Percentiles rank a stretch among this genome's conserved stretches.
These are phyloP conservation scores for Mycena alexandri DNA, from an alignment of 768 basidiomycete genomes.

Conservation along the genomic window DNA sequence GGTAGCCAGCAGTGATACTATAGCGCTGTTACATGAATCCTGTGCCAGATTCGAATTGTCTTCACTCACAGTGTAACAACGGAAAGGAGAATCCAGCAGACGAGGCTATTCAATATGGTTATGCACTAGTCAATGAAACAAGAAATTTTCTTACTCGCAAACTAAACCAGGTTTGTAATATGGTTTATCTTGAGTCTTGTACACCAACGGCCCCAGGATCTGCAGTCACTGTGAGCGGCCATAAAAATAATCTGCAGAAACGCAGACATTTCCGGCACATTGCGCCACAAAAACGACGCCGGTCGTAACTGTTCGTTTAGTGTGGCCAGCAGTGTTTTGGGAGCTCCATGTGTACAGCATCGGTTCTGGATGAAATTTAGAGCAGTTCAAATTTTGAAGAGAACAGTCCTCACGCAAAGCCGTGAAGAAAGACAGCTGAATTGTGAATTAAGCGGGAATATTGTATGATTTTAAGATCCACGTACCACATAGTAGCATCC, in stretches of 20 bases:
- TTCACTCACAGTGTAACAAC: constrained; percentile 49
- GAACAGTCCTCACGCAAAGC: constrained; percentile 44
- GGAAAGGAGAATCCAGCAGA: constrained; percentile 55
- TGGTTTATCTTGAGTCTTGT: constrained; percentile 52
- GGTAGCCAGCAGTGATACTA: constrained; percentile 54
- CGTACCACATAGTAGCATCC: constrained; percentile 57
- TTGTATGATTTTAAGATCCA: constrained; percentile 2
- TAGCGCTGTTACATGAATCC: neutral
- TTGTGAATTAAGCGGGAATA: neutral
- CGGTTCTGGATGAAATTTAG: constrained; percentile 44
- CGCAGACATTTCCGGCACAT: constrained; percentile 59
- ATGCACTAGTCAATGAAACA: neutral
- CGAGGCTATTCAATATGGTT: constrained; percentile 42
- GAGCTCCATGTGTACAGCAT: constrained; percentile 58
- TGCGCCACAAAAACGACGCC: constrained; percentile 60
- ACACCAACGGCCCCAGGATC: constrained; percentile 55
- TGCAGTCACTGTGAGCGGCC: constrained; percentile 10
- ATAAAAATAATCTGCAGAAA: neutral
- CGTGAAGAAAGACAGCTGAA: constrained; percentile 52
- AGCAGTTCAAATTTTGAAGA: neutral
- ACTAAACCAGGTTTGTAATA: constrained; percentile 55
- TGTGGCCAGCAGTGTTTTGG: constrained; percentile 58
- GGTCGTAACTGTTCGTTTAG: constrained; percentile 57
- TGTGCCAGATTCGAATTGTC: neutral
- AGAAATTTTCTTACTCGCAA: constrained; percentile 45